phyloP scores from a whole-genome alignment of 192 early-diverging fungal species.

The Allomyces arbusculus region DNA sequence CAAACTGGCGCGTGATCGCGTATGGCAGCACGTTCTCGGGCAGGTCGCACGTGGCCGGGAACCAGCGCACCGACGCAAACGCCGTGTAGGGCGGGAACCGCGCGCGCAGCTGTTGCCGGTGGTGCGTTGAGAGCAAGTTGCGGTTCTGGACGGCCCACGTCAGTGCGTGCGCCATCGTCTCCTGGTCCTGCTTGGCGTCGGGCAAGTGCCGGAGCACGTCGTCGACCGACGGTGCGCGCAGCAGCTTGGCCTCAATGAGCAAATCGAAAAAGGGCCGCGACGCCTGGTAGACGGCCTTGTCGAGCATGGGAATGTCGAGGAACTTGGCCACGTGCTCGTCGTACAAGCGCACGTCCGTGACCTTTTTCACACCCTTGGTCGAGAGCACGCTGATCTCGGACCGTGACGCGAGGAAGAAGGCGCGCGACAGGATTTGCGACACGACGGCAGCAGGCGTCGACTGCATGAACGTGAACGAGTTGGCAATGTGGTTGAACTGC shows the following conservation, averaged over 20 bases:
- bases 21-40: slow-evolving; percentile 39
- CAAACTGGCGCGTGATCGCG: slow-evolving; percentile 41
- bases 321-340: slow-evolving; percentile 34
- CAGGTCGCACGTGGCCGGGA: slow-evolving; percentile 4
- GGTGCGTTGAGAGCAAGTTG: too few relatives aligned
- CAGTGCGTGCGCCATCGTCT: too few relatives aligned
- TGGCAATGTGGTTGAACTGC: slow-evolving; percentile 42
- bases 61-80: not conserved
- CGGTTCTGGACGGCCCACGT: too few relatives aligned
- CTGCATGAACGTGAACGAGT: slow-evolving; percentile 39
- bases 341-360: slow-evolving; percentile 34
- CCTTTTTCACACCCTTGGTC: slow-evolving; percentile 33
- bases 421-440: slow-evolving; percentile 27
- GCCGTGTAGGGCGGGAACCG: too few relatives aligned
- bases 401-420: slow-evolving; percentile 31
- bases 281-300: slow-evolving; percentile 20
- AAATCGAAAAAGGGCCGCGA: slow-evolving; percentile 34
- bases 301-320: slow-evolving; percentile 38
- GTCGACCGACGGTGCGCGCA: slow-evolving; percentile 26
- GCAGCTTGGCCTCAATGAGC: slow-evolving; percentile 17
- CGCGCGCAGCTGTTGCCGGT: too few relatives aligned
- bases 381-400: slow-evolving; percentile 38
- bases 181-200: slow-evolving; percentile 6
- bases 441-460: slow-evolving; percentile 53
- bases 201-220: slow-evolving; percentile 50